A percentile compares a stretch with the other conserved stretches of the same genome.
Evolutionary conservation across 2,329 filamentous ascomycete genomes (phyloP).

Genomic region (Phaeosphaeriaceae sp.): DNA sequence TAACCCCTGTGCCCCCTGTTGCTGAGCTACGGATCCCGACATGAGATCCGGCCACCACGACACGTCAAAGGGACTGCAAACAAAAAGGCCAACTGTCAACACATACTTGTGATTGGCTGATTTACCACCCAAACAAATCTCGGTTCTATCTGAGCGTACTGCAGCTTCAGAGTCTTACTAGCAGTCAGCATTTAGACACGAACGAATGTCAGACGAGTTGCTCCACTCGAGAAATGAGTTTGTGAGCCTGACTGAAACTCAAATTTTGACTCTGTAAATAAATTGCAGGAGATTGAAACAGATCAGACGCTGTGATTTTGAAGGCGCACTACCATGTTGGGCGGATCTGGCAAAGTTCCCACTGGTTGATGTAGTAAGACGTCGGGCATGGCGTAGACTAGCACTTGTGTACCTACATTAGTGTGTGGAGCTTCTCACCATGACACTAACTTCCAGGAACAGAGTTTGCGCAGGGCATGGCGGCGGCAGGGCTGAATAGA

Average conservation of each 20-base stretch:
- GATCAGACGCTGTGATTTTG: constrained; percentile 1
- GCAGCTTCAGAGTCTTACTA: neutral
- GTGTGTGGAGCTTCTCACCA: constrained; percentile 16
- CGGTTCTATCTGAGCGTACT: constrained; percentile 1
- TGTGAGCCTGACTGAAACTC: constrained; percentile 1
- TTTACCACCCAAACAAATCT: neutral
- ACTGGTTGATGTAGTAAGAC: neutral
- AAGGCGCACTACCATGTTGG: neutral
- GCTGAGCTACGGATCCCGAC: constrained; percentile 10
- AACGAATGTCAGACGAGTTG: neutral
- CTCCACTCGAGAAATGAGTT: constrained; percentile 2
- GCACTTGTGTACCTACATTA: constrained; percentile 26
- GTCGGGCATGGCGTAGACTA: constrained; percentile 1
- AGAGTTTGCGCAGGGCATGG: constrained; percentile 1
- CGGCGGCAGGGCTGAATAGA: constrained; percentile 12
- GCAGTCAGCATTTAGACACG: neutral
- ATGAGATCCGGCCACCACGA: constrained; percentile 12
- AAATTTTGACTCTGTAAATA: constrained; percentile 3
- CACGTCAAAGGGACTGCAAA: constrained; percentile 12
- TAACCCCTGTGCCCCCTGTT: constrained; percentile 15
- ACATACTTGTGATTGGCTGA: constrained; percentile 16
- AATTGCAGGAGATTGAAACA: constrained; percentile 6
- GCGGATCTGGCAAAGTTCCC: neutral
- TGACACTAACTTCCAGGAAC: constrained; percentile 15
- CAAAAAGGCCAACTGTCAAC: constrained; percentile 10